A percentile compares a stretch with the other conserved stretches of the same genome.
Conservation (phyloP, 2,329 filamentous ascomycete species). For the Endocalyx cinctus region DNA sequence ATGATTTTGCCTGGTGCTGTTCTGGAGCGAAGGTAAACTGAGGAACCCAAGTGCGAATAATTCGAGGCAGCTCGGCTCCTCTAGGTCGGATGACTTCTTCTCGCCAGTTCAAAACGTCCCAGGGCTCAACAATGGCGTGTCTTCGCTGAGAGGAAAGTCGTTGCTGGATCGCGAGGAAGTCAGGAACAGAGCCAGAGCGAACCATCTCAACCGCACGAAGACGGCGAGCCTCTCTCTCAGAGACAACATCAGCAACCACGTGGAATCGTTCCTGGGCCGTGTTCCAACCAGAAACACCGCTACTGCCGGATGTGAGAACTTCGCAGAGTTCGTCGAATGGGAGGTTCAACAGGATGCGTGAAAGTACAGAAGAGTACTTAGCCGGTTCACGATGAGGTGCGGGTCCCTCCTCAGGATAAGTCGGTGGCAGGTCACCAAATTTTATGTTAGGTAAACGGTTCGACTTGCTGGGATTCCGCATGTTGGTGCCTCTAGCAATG, state of each 20-base stretch:
- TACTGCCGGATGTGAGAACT: conserved; percentile 56
- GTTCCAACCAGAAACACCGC: conserved; percentile 49
- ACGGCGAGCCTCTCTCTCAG: conserved; percentile 55
- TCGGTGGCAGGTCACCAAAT: conserved; percentile 60
- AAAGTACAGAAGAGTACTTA: conserved; percentile 48
- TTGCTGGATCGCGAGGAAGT: conserved; percentile 29
- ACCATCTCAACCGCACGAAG: conserved; percentile 40
- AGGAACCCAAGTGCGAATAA: conserved; percentile 42
- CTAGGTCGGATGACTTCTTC: conserved; percentile 36
- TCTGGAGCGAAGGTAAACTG: conserved; percentile 21
- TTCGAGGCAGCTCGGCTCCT: conserved; percentile 35
- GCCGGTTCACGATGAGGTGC: conserved; percentile 23
- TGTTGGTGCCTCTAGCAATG: conserved; percentile 34
- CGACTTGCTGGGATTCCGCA: conserved; percentile 33
- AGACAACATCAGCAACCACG: conserved; percentile 45
- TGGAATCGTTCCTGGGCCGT: conserved; percentile 42
- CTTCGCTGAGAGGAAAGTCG: conserved; percentile 32
- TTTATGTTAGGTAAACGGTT: conserved; percentile 60
- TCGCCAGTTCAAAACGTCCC: conserved; percentile 47
- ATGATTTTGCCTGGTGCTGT: conserved; percentile 8
- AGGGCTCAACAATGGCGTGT: conserved; percentile 36
- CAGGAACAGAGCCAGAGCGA: conserved; percentile 29
- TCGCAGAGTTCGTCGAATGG: conserved; percentile 64
- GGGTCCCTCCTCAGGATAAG: conserved; percentile 26
- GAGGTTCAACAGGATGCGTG: conserved; percentile 64